A percentile compares a stretch with the other conserved stretches of the same genome.
These are phyloP conservation scores for Sonneratia alba DNA, from an alignment of 345 rosid species.

Conservation along the genomic window DNA sequence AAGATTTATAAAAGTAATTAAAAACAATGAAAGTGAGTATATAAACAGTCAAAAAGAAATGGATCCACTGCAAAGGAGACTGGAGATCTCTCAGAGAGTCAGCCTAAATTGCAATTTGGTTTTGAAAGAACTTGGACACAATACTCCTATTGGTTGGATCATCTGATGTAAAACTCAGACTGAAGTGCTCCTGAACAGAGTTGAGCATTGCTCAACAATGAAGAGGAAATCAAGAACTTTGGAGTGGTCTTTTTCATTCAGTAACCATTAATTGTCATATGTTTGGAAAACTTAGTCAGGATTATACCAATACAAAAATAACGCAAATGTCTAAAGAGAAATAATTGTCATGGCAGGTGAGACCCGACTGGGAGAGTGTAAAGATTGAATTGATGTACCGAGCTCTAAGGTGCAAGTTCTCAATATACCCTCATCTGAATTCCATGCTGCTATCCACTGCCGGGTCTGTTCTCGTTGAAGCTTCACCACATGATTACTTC, in stretches of 20 bases:
- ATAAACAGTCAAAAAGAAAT: neutral
- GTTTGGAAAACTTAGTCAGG: neutral
- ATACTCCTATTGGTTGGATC: no score
- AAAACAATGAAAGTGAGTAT: no score
- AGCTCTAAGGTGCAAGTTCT: conserved; percentile 78
- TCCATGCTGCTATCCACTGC: conserved; percentile 64
- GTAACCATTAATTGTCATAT: neutral
- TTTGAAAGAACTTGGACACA: neutral
- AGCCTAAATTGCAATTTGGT: neutral
- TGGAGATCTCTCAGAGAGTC: neutral
- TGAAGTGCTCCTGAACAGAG: neutral
- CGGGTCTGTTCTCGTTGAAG: conserved; percentile 78
- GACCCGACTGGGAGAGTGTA: conserved; percentile 66
- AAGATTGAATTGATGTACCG: conserved; percentile 74
- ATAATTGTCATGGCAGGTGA: conserved; percentile 37
- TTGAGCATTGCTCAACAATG: neutral
- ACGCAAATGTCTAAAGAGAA: neutral
- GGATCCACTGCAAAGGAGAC: neutral
- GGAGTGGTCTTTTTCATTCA: neutral
- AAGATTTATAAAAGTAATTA: neutral
- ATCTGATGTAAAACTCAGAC: neutral
- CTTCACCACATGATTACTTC: conserved; percentile 84
- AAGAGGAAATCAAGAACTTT: neutral
- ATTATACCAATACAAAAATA: neutral
- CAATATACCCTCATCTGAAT: conserved; percentile 75